phyloP scores from a whole-genome alignment of 495 filamentous ascomycete genomes.

The Hyaloscypha finlandica region DNA sequence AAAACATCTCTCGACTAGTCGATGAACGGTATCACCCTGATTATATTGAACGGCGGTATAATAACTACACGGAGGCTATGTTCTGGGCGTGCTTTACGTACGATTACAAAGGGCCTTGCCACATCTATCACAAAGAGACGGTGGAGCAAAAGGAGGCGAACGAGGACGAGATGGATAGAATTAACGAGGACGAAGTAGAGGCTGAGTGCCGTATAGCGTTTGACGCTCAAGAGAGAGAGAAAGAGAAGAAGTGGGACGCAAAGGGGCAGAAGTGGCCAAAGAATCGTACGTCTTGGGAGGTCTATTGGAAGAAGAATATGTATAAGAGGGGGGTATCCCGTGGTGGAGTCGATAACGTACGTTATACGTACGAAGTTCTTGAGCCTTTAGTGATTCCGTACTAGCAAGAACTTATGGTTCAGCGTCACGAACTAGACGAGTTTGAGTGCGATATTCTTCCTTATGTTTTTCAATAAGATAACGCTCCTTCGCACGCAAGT shows the following conservation, averaged over 20 bases:
- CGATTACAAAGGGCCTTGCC: too few species aligned
- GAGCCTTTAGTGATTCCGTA: slow-evolving; percentile 3
- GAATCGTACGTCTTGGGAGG: background rate
- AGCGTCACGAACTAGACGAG: too few species aligned
- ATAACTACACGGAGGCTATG: too few species aligned
- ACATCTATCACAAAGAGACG: too few species aligned
- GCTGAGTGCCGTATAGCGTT: background rate
- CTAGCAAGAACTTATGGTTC: background rate
- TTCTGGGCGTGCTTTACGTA: too few species aligned
- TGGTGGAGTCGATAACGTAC: background rate
- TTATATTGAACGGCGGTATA: background rate
- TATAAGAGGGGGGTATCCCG: background rate
- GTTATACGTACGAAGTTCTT: background rate
- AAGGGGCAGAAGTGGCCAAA: background rate
- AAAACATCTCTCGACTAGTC: slow-evolving; percentile 7
- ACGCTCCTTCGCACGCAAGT: slow-evolving; percentile 11
- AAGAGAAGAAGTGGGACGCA: slow-evolving; percentile 1
- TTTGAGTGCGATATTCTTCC: too few species aligned
- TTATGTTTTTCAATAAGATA: slow-evolving; percentile 16
- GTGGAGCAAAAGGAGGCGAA: background rate
- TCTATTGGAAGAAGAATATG: slow-evolving; percentile 12
- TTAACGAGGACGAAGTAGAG: slow-evolving; percentile 16
- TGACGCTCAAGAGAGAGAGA: slow-evolving; percentile 2
- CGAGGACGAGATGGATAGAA: background rate
- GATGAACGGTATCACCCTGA: slow-evolving; percentile 6